A percentile compares a stretch with the other conserved stretches of the same genome.
phyloP scores from a whole-genome alignment of 1,284 basidiomycete species.

The Sanghuangporus baumii region DNA sequence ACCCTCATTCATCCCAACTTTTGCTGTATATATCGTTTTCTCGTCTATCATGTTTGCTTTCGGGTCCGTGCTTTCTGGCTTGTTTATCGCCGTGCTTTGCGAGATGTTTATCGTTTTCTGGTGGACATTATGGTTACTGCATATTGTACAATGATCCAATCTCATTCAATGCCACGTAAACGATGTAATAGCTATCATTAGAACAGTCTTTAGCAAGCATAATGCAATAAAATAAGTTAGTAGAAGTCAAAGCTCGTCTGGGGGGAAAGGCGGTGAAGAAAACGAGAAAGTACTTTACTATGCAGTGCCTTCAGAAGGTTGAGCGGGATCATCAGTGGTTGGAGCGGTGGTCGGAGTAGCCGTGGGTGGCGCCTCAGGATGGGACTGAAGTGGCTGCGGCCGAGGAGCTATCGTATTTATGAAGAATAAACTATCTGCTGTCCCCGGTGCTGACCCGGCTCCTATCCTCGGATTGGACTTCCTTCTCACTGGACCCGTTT shows the following conservation, averaged over 20 bases:
- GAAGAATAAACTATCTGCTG: neutral
- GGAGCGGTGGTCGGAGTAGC: neutral
- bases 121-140: slow-evolving; percentile 17
- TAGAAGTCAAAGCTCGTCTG: neutral
- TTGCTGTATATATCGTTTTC: slow-evolving; percentile 11
- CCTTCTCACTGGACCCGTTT: neutral
- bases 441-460: neutral
- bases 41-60: slow-evolving; percentile 13
- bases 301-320: neutral
- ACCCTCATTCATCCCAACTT: slow-evolving; percentile 12
- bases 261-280: neutral
- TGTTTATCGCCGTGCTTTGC: slow-evolving; percentile 14
- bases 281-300: neutral
- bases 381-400: neutral
- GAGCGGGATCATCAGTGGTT: neutral
- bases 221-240: neutral
- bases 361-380: neutral
- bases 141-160: slow-evolving; percentile 17
- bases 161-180: neutral
- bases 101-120: slow-evolving; percentile 17
- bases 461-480: neutral
- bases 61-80: slow-evolving; percentile 7
- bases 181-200: neutral
- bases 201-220: neutral
- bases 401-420: slow-evolving; percentile 8